These are phyloP conservation scores for Vicia sativa DNA, from an alignment of 306 rosid species.

Conservation along the genomic window DNA sequence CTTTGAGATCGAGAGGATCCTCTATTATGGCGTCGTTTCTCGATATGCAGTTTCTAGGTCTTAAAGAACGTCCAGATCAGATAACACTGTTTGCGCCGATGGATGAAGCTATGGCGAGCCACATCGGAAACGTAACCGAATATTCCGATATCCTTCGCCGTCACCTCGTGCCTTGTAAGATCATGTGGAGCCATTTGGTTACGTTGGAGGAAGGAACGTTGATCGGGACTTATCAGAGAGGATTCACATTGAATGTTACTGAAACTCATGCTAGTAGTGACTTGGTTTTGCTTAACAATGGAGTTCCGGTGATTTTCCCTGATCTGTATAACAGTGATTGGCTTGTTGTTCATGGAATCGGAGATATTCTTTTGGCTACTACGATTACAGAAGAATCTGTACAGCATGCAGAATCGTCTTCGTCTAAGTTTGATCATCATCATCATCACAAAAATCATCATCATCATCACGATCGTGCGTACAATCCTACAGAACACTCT, in stretches of 20 bases:
- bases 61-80: constrained; percentile 26
- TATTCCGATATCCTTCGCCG: constrained; percentile 43
- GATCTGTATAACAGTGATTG: constrained; percentile 17
- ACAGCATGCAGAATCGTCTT: background rate
- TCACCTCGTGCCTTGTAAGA: constrained; percentile 60
- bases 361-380: constrained; percentile 12
- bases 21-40: constrained; percentile 14
- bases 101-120: constrained; percentile 14
- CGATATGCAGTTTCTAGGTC: background rate
- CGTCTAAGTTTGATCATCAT: background rate
- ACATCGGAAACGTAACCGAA: constrained; percentile 23
- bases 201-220: constrained; percentile 38
- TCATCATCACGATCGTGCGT: background rate
- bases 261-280: background rate
- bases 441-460: constrained; percentile 1
- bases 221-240: constrained; percentile 44
- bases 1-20: constrained; percentile 17
- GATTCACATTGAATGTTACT: constrained; percentile 44
- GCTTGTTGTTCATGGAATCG: constrained; percentile 19
- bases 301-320: constrained; percentile 20
- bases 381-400: background rate
- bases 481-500: background rate
- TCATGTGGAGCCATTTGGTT: constrained; percentile 53
- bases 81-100: constrained; percentile 8
- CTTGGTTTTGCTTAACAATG: constrained; percentile 48